A percentile compares a stretch with the other conserved stretches of the same genome.
Evolutionary conservation across 2,329 filamentous ascomycete genomes (phyloP).

Genomic region (Macrophomina pseudophaseolina): DNA sequence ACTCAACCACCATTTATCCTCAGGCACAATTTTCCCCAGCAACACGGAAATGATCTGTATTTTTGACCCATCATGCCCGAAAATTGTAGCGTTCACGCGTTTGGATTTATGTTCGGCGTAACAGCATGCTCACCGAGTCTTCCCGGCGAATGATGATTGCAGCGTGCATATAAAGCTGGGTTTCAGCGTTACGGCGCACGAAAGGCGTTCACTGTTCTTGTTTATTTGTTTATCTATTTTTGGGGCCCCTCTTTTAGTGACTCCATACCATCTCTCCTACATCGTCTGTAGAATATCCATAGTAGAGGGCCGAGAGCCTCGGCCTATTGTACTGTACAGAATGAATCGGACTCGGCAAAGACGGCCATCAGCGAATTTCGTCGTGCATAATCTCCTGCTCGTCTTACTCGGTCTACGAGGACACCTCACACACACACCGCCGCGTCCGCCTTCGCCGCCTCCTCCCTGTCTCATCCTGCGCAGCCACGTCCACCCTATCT

Average conservation of each 20-base stretch:
- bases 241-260: too few relatives aligned
- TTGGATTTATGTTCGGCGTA: not conserved
- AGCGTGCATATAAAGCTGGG: not conserved
- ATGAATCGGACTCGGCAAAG: not conserved
- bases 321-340: not conserved
- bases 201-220: too few relatives aligned
- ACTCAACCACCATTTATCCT: not conserved
- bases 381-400: too few relatives aligned
- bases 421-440: too few relatives aligned
- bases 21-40: not conserved
- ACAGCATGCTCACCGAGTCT: not conserved
- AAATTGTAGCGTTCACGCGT: conserved; percentile 8
- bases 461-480: too few relatives aligned
- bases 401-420: too few relatives aligned
- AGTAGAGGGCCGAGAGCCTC: not conserved
- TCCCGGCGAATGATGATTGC: not conserved
- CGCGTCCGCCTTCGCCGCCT: too few relatives aligned
- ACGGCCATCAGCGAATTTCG: too few relatives aligned
- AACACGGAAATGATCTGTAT: not conserved
- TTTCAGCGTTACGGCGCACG: not conserved
- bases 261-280: too few relatives aligned
- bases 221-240: too few relatives aligned
- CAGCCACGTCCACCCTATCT: not conserved
- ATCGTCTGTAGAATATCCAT: not conserved
- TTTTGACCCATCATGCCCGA: not conserved